phyloP scores from a whole-genome alignment of 345 rosid species.

The Moringa oleifera region DNA sequence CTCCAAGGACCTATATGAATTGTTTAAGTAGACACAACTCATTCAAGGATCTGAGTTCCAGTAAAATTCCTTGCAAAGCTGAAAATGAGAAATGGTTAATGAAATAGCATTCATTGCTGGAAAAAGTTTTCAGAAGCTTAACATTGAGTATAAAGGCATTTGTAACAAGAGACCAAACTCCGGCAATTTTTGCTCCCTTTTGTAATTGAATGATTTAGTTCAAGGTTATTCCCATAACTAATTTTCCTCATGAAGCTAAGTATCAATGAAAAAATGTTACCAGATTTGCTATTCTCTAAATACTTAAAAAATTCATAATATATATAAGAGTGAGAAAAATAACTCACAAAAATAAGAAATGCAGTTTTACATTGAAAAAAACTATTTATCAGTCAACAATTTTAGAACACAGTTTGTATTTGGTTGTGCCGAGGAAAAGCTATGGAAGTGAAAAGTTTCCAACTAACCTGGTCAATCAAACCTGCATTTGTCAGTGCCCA shows the following conservation, averaged over 20 bases:
- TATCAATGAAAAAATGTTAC: neutral
- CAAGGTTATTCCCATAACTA: neutral
- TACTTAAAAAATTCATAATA: no score
- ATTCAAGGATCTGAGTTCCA: neutral
- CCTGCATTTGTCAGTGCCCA: constrained; percentile 74
- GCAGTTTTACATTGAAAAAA: neutral
- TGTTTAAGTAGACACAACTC: neutral
- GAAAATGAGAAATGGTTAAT: neutral
- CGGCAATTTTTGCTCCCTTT: neutral
- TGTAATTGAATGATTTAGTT: no score
- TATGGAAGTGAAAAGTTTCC: neutral
- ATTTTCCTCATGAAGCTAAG: neutral
- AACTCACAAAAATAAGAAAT: neutral
- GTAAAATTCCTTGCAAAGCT: neutral
- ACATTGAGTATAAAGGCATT: neutral
- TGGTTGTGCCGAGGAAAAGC: neutral
- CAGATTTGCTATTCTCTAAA: neutral
- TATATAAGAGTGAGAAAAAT: neutral
- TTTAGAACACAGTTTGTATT: neutral
- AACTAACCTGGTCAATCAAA: constrained; percentile 64
- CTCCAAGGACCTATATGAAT: neutral
- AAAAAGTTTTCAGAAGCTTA: neutral
- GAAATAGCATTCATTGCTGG: neutral
- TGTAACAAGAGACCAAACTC: no score
- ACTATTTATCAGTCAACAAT: no score